A percentile compares a stretch with the other conserved stretches of the same genome.
Conservation (phyloP, 2,329 filamentous ascomycete species). For the Cladosporium oxysporum region DNA sequence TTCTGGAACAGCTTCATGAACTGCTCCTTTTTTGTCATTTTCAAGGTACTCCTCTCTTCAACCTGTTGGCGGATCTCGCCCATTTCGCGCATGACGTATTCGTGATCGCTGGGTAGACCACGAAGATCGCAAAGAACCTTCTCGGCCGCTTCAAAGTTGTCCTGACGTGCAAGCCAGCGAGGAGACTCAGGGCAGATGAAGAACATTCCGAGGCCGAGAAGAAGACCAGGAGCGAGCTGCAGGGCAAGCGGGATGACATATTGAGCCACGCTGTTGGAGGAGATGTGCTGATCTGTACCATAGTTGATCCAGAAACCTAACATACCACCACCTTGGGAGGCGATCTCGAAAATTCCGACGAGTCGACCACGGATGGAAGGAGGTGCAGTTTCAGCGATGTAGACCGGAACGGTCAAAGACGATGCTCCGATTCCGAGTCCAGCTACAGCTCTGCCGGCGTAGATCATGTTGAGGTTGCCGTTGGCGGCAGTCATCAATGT, state of each 20-base stretch:
- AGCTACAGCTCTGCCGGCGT: conserved; percentile 55
- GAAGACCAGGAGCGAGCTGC: conserved; percentile 45
- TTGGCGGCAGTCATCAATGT: conserved; percentile 43
- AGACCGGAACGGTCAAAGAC: conserved; percentile 90
- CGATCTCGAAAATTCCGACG: conserved; percentile 67
- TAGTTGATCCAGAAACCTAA: conserved; percentile 49
- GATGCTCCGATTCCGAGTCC: conserved; percentile 85
- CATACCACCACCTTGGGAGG: conserved; percentile 63
- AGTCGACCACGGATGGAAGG: conserved; percentile 65
- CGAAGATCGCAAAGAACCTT: conserved; percentile 48
- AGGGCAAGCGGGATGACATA: conserved; percentile 64
- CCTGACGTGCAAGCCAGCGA: conserved; percentile 26
- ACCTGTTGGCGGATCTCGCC: conserved; percentile 47
- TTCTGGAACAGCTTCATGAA: conserved; percentile 45
- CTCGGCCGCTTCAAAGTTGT: conserved; percentile 41
- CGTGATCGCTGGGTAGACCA: conserved; percentile 45
- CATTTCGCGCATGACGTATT: conserved; percentile 52
- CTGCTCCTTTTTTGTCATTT: conserved; percentile 65
- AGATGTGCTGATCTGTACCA: conserved; percentile 44
- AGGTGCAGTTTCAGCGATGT: conserved; percentile 89
- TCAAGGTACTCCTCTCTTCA: conserved; percentile 54
- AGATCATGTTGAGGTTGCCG: conserved; percentile 41
- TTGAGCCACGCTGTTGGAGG: conserved; percentile 52
- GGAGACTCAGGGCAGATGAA: conserved; percentile 39
- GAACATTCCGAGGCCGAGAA: conserved; percentile 41